A percentile compares a stretch with the other conserved stretches of the same genome.
These are phyloP conservation scores for Sporothrix humicola DNA, from an alignment of 2,329 filamentous ascomycete genomes.

Conservation along the genomic window DNA sequence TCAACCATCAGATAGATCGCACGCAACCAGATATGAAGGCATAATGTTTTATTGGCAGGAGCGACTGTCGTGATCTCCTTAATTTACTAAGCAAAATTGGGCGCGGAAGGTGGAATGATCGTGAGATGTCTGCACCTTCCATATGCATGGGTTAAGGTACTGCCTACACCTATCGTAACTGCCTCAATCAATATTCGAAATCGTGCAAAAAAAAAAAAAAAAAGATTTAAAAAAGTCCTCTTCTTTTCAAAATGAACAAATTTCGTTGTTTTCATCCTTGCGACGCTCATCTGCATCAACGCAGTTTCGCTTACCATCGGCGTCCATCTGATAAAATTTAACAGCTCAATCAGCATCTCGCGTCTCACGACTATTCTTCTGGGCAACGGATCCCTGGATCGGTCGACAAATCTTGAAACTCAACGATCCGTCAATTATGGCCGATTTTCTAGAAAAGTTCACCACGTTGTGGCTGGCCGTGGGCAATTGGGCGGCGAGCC, in stretches of 20 bases:
- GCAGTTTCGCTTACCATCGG: no score
- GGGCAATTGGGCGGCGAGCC: constrained; percentile 1
- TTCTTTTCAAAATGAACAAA: no score
- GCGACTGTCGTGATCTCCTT: background rate
- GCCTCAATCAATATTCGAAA: background rate
- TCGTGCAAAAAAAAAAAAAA: no score
- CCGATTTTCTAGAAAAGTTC: constrained; percentile 3
- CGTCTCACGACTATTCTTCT: background rate
- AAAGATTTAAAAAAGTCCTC: no score
- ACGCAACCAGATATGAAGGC: background rate
- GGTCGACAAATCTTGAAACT: constrained; percentile 26
- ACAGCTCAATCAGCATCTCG: background rate
- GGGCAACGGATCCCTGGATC: background rate
- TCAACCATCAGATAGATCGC: background rate
- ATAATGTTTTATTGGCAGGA: background rate
- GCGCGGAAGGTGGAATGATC: background rate
- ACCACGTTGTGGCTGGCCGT: constrained; percentile 14
- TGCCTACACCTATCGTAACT: background rate
- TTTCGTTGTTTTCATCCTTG: no score
- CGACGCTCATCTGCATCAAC: no score
- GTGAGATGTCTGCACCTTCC: background rate
- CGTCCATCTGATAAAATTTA: no score
- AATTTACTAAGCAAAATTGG: background rate
- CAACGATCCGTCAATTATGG: background rate
- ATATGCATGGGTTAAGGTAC: background rate